Evolutionary conservation across 2,329 filamentous ascomycete genomes (phyloP), one percentile per base, ranked within the genome.

Genomic region (Trichoderma lentiforme): DNA sequence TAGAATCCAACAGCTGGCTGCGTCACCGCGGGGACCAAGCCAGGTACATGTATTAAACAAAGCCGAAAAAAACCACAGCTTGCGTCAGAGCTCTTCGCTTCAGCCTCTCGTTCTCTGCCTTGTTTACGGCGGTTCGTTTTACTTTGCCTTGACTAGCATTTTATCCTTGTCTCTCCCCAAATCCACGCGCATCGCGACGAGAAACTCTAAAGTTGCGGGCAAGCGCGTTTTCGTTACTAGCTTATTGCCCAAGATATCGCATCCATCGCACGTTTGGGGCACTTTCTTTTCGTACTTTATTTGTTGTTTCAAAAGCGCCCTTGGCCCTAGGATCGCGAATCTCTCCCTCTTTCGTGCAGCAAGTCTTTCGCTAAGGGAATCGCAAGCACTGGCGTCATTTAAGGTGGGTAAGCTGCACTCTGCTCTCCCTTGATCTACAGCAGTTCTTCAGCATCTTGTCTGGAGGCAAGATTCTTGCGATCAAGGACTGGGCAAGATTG

Each of bases 21-120:
- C 71, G 71, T 72, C 71, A 72, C 71, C 71, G 71, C 71, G 71
- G 71, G 71, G 71, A 70, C 58, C 53, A 60, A 15, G 36, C 32
- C 53, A 64, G 34, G 53, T 34, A 24, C 61, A 63, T 43, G 39
- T n/a, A n/a, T 43, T 30, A 67, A 67, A 61, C 67, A 69, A 69
- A 60, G 26, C 12, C 28, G 21, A n/a, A 15, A 53, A 21, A 34
- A 21, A 61, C 58, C 30, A 43, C n/a, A 28, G 43, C 28, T 18
- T 61, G 36, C 15, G 53, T 32, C 36, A 21, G 26, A 43, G 26
- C 66, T 26, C 21, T 32, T 61, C n/a, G 30, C 39, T 21, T 51
- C 43, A 51, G n/a, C 8, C 11, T 62, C 39, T 53, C 57, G 32
- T 60, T 28, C 39, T 24, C 39, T 34, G 36, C n/a, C 56, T 34